Percentiles rank a stretch among this genome's conserved stretches.
These are phyloP conservation scores for Pyricularia grisea DNA, from an alignment of 2,329 filamentous ascomycete genomes.

Conservation along the genomic window DNA sequence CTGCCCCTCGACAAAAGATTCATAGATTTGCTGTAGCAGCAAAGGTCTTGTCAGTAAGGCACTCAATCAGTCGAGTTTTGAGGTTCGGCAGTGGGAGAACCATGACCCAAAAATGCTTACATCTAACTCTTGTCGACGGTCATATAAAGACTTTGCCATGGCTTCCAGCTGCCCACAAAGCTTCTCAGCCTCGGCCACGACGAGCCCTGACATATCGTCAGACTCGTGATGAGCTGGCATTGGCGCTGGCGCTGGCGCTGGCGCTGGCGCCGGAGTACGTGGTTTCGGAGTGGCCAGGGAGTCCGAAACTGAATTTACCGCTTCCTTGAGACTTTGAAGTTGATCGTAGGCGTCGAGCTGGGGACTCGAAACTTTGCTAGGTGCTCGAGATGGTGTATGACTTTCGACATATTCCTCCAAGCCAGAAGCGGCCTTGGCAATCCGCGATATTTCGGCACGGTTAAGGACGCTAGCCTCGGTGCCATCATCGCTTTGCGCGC, in stretches of 20 bases:
- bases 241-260: neutral
- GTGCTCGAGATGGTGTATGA: neutral
- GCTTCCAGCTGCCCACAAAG: conserved; percentile 40
- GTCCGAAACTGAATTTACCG: neutral
- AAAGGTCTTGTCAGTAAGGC: conserved; percentile 10
- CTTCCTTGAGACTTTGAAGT: neutral
- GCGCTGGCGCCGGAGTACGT: neutral
- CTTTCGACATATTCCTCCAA: neutral
- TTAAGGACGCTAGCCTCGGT: neutral
- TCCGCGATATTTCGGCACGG: neutral
- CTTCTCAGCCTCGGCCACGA: conserved; percentile 25
- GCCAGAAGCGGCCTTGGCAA: neutral
- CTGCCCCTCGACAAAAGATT: conserved; percentile 46
- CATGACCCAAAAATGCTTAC: conserved; percentile 23
- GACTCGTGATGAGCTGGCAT: neutral
- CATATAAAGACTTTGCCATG: conserved; percentile 40
- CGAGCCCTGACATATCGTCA: neutral
- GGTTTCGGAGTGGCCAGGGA: neutral
- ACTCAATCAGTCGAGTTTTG: conserved; percentile 3
- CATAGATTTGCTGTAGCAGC: conserved; percentile 45
- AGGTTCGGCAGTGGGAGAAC: conserved; percentile 4
- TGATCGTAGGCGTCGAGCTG: neutral
- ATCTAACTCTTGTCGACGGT: conserved; percentile 50
- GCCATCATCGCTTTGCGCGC: neutral
- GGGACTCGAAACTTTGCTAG: neutral